A percentile compares a stretch with the other conserved stretches of the same genome.
phyloP scores from a whole-genome alignment of 1,284 basidiomycete genomes.

The Tilletia walkeri region DNA sequence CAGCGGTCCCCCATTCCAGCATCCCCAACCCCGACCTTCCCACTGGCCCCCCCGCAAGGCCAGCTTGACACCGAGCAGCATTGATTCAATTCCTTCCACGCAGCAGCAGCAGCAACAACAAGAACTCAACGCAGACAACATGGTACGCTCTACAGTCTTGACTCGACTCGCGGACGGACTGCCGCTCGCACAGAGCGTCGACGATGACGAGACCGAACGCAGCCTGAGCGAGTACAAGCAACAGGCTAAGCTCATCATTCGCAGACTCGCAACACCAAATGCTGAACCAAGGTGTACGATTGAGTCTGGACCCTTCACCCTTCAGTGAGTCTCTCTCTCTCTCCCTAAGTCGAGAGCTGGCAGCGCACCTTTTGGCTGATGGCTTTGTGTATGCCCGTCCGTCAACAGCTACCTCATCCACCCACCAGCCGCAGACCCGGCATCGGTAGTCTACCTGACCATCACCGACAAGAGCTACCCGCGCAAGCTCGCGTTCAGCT shows the following conservation, averaged over 20 bases:
- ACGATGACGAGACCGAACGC: slow-evolving; percentile 73
- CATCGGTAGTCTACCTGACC: slow-evolving; percentile 80
- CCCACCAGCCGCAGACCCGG: slow-evolving; percentile 47
- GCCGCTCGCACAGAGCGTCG: slow-evolving; percentile 52
- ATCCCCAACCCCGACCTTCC: too few species aligned
- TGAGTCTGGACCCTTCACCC: slow-evolving; percentile 87
- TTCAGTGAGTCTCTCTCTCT: slow-evolving; percentile 67
- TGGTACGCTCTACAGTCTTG: slow-evolving; percentile 54
- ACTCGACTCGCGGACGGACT: slow-evolving; percentile 49
- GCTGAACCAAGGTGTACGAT: slow-evolving; percentile 94
- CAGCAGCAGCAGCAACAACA: background rate
- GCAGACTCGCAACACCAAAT: slow-evolving; percentile 79
- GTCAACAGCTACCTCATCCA: slow-evolving; percentile 80
- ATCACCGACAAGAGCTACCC: slow-evolving; percentile 97
- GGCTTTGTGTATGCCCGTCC: background rate
- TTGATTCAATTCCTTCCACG: too few species aligned
- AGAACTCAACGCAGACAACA: slow-evolving; percentile 18
- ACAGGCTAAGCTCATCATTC: slow-evolving; percentile 92
- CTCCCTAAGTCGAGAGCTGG: too few species aligned
- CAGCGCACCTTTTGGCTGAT: background rate
- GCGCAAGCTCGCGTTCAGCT: slow-evolving; percentile 94
- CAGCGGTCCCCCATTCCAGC: too few species aligned
- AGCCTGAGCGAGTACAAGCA: slow-evolving; percentile 95
- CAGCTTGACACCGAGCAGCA: too few species aligned
- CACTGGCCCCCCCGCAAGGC: too few species aligned